These are phyloP conservation scores for Cercospora sp. DNA, from an alignment of 2,329 filamentous ascomycete genomes.

Conservation along the genomic window DNA sequence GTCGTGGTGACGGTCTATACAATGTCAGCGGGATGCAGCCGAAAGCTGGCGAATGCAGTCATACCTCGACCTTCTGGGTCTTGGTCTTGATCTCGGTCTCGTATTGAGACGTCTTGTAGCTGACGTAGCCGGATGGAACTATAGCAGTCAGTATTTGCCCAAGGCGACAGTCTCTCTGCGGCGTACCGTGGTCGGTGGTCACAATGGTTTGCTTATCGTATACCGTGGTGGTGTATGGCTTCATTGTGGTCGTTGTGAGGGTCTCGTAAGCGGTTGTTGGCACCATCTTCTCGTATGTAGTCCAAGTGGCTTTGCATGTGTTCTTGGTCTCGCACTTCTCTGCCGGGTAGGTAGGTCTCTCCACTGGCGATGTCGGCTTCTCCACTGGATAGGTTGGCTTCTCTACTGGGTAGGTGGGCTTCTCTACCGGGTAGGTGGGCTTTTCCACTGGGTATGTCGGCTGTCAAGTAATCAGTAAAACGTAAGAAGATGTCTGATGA, in stretches of 20 bases:
- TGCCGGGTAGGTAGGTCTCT: not conserved
- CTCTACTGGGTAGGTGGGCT: not conserved
- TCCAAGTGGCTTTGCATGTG: conserved; percentile 17
- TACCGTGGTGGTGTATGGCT: conserved; percentile 14
- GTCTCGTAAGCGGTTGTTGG: conserved; percentile 16
- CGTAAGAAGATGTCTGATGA: too few relatives aligned
- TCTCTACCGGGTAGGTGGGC: not conserved
- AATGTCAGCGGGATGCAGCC: not conserved
- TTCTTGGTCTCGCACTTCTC: conserved; percentile 12
- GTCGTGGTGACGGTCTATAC: conserved; percentile 6
- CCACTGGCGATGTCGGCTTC: too few relatives aligned
- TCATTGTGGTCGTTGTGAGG: conserved; percentile 12
- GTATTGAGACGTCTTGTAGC: conserved; percentile 5
- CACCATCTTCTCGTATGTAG: conserved; percentile 16
- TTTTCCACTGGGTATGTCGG: not conserved
- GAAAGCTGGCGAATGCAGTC: not conserved
- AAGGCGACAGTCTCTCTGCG: too few relatives aligned
- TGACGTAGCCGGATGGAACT: conserved; percentile 15
- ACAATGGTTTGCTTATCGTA: conserved; percentile 10
- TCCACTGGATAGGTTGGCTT: not conserved
- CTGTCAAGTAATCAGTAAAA: not conserved
- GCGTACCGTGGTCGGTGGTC: conserved; percentile 7
- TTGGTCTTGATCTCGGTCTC: conserved; percentile 10
- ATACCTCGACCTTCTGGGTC: conserved; percentile 14
- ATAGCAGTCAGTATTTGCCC: not conserved